Conservation (phyloP, 1,139 yeast species). For the Saccharomyces uvarum region DNA sequence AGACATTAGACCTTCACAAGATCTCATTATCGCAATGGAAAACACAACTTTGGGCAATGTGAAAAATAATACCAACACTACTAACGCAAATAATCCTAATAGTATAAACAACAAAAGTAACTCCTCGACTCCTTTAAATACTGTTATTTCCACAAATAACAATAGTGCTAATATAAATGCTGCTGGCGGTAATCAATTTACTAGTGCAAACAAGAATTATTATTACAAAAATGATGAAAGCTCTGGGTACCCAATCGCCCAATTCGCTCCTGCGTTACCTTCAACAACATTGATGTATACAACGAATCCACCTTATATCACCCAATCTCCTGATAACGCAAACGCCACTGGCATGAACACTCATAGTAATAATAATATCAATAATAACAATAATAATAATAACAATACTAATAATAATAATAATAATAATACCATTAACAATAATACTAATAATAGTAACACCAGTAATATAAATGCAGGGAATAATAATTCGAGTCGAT, state of each 20-base stretch:
- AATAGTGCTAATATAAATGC: background rate
- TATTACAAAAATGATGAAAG: constrained; percentile 3
- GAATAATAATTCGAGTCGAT: background rate
- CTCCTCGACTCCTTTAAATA: background rate
- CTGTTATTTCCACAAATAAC: background rate
- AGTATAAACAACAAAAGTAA: constrained; percentile 3
- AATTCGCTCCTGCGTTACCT: background rate
- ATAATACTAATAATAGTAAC: background rate
- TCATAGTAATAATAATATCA: background rate
- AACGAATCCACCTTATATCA: background rate
- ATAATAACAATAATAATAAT: background rate
- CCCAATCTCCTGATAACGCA: background rate
- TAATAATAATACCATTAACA: constrained; percentile 1
- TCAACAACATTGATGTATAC: background rate
- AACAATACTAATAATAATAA: background rate
- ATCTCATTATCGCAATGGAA: constrained; percentile 52
- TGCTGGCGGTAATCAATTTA: background rate
- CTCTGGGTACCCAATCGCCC: constrained; percentile 1
- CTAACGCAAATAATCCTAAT: background rate
- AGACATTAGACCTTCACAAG: constrained; percentile 44
- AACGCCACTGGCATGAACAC: background rate
- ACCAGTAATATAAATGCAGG: background rate
- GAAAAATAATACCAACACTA: background rate
- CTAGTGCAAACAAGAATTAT: constrained; percentile 1
- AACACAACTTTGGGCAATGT: constrained; percentile 46